Evolutionary conservation across 1,284 basidiomycete genomes (phyloP).

Genomic region (Malassezia nana): DNA sequence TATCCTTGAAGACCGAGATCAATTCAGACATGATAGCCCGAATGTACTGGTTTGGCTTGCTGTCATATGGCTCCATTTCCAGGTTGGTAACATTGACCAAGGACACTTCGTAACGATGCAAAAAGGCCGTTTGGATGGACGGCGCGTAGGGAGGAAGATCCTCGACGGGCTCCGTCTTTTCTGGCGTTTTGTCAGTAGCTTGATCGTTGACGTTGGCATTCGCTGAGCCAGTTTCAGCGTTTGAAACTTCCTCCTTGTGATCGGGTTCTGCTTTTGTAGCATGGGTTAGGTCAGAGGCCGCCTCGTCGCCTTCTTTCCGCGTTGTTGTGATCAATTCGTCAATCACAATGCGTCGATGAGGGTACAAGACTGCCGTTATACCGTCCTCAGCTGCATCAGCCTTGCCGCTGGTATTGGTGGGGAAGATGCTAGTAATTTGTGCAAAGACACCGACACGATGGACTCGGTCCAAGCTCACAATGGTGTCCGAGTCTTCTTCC

Average conservation of each 20-base stretch:
- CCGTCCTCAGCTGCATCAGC: constrained; percentile 61
- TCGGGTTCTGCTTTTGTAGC: background rate
- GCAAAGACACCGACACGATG: constrained; percentile 93
- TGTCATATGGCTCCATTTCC: constrained; percentile 69
- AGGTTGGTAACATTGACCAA: constrained; percentile 83
- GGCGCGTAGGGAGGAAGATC: constrained; percentile 41
- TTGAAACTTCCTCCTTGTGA: background rate
- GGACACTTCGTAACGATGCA: constrained; percentile 78
- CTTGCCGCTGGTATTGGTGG: constrained; percentile 25
- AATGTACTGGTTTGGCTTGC: constrained; percentile 62
- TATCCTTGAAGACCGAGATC: constrained; percentile 96
- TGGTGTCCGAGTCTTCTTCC: constrained; percentile 82
- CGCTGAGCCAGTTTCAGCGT: no score
- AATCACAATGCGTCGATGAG: constrained; percentile 82
- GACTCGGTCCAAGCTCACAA: constrained; percentile 75
- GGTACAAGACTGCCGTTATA: constrained; percentile 87
- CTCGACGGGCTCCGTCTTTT: constrained; percentile 11
- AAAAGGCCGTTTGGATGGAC: constrained; percentile 74
- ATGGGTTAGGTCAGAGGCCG: background rate
- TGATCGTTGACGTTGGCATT: background rate
- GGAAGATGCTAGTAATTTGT: constrained; percentile 90
- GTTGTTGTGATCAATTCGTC: constrained; percentile 59
- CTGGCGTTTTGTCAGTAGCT: background rate
- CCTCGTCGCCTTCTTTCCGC: background rate
- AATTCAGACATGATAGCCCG: constrained; percentile 94